Base-by-base conservation (phyloP, 306 rosid genomes). In the Sindora glabra region DNA sequence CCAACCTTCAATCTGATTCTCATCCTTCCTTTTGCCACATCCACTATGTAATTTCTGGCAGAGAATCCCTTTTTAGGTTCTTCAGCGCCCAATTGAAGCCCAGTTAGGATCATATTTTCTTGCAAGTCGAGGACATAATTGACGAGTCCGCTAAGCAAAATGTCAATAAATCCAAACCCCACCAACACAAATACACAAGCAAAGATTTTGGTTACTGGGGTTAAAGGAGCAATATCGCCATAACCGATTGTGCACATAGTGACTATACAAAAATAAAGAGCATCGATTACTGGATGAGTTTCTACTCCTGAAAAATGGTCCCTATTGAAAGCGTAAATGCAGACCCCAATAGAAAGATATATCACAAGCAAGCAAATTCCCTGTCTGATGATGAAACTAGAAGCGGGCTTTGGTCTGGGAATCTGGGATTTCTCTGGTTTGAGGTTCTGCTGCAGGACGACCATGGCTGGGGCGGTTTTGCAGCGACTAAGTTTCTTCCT, bases 181-280 rank as follows among this genome's bases (percentile, higher is more conserved):
- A 89, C 83, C 56, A 89, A 64, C 1, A 89, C 91, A n/a, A 86
- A 89, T 4, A 72, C 44, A 25, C 97, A 86, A 2, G 97, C 85
- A 2, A 89, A 86, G 23, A 83, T 12, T 41, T 89, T 89, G 0
- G 95, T 70, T 0, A 71, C 1, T 0, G 89, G 79, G 1, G 92
- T 79, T 5, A 66, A 5, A 4, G 97, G 97, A 2, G 87, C 81
- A 32, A n/a, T 83, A 70, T 89, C 97, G 0, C 97, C 95, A 39
- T 81, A 86, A 23, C 95, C 97, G 15, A 89, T 89, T 2, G 97
- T 89, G 27, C 97, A 89, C 85, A 89, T 81, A 36, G 95, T 89
- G 14, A 89, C 95, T 36, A 89, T 83, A 14, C 89, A 81, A 32
- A 83, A 89, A 71, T 89, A 89, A 32, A 89, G 87, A 0, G 97